Conservation (phyloP, 768 basidiomycete species). For the Termitomyces sp. region DNA sequence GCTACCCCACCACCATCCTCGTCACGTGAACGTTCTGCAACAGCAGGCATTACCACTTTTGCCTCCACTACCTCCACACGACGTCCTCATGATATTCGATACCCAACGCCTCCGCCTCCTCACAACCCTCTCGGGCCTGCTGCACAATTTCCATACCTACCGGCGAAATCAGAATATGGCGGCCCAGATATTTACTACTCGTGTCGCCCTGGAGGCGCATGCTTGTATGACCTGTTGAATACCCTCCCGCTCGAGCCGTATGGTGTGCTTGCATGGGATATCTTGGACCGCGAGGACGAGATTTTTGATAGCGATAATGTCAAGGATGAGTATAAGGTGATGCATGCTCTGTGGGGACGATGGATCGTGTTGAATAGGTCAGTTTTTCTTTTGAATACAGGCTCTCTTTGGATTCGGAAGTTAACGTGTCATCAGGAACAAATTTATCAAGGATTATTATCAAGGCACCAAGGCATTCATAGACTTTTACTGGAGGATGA, state of each 20-base stretch:
- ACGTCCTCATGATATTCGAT: constrained; percentile 14
- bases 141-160: constrained; percentile 44
- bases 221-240: constrained; percentile 58
- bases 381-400: constrained; percentile 8
- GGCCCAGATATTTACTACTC: constrained; percentile 48
- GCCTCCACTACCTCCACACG: constrained; percentile 5
- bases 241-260: constrained; percentile 54
- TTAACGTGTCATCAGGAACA: constrained; percentile 28
- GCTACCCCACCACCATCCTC: not conserved
- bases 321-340: constrained; percentile 70
- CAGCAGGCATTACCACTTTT: constrained; percentile 5
- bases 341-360: constrained; percentile 70
- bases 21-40: constrained; percentile 10
- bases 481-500: constrained; percentile 56
- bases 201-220: constrained; percentile 60
- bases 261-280: constrained; percentile 63
- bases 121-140: constrained; percentile 46
- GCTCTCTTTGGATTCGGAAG: not conserved
- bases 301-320: constrained; percentile 68
- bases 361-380: constrained; percentile 67
- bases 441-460: constrained; percentile 50
- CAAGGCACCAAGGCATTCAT: constrained; percentile 51
- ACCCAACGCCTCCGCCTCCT: constrained; percentile 34
- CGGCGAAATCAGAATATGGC: constrained; percentile 39
- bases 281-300: constrained; percentile 71